phyloP scores from a whole-genome alignment of 805 yeast genomes.

The Candida gorgasii region DNA sequence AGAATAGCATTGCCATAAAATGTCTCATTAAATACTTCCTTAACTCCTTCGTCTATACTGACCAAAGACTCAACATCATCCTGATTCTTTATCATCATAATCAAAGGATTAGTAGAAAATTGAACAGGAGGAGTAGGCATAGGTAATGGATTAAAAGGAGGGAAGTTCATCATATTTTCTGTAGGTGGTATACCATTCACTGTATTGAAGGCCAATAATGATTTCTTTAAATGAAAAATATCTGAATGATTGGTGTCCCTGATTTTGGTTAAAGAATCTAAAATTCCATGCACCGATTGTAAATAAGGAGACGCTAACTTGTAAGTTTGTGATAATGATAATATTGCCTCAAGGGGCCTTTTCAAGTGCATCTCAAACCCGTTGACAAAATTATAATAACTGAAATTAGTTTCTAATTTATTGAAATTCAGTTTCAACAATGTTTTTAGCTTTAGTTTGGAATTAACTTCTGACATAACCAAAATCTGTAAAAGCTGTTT shows the following conservation, averaged over 20 bases:
- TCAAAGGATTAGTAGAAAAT: conserved; percentile 4
- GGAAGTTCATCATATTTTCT: conserved; percentile 26
- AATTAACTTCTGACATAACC: conserved; percentile 15
- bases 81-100: conserved; percentile 12
- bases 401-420: conserved; percentile 11
- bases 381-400: conserved; percentile 15
- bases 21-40: conserved; percentile 14
- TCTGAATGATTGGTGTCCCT: conserved; percentile 17
- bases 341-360: conserved; percentile 2
- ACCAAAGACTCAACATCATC: conserved; percentile 13
- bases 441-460: conserved; percentile 2
- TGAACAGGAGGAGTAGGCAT: conserved; percentile 17
- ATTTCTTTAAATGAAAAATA: conserved; percentile 17
- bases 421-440: conserved; percentile 6
- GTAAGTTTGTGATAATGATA: conserved; percentile 3
- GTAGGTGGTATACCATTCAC: conserved; percentile 22
- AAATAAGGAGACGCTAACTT: conserved; percentile 14
- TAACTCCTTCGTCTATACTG: conserved; percentile 13
- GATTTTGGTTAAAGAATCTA: conserved; percentile 11
- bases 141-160: conserved; percentile 26
- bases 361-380: conserved; percentile 9
- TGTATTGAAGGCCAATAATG: conserved; percentile 12
- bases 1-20: conserved; percentile 4
- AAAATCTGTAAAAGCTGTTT: conserved; percentile 15
- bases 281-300: conserved; percentile 16